Base-by-base conservation (phyloP, 208 protist genomes). In the Novymonas esmeraldas region DNA sequence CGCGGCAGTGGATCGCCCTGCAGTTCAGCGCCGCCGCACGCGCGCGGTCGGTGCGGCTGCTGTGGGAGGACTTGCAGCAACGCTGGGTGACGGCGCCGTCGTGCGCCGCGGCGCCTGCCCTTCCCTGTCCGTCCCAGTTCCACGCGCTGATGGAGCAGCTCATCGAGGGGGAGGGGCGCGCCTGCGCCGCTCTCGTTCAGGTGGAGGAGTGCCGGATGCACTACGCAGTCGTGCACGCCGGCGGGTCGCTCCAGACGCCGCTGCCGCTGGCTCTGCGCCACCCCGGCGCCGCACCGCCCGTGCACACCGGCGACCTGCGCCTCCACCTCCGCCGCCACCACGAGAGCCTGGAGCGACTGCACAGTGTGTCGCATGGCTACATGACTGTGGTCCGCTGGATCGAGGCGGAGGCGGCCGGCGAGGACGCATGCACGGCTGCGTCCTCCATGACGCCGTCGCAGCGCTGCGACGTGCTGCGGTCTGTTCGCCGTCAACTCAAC, bases 191-290 rank as follows among this genome's bases (percentile, higher is more conserved):
- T 3, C 74, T 81, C 46, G 49, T 89, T 1, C 57, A 56, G 9
- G 65, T 74, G 52, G 83, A 89, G 62, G 54, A 81, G 20, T 89
- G 83, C 51, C 72, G 70, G 16, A 67, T 85, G 38, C 77, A 85
- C 56, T 76, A 81, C 51, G 55, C 78, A 2, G 70, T 85, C 39
- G 44, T 69, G 13, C 73, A 64, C 49, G 11, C 31, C 29, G 74
- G 54, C 33, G 54, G 64, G 33, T 36, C 64, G 13, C 34, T 67
- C 49, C 59, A 57, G 2, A 24, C 65, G 45, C 65, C 52, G 9
- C 29, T 29, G 26, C 65, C 38, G 54, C 54, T 51, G 58, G 38
- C 22, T 26, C 29, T 9, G 18, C 41, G 18, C n/a, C 28, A 50
- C 31, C 22, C 41, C 36, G 13, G 57, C 18, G 59, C 48, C 7